Percentiles rank a stretch among this genome's conserved stretches.
Evolutionary conservation across 768 basidiomycete genomes (phyloP).

Genomic region (Amylocystis lapponica): DNA sequence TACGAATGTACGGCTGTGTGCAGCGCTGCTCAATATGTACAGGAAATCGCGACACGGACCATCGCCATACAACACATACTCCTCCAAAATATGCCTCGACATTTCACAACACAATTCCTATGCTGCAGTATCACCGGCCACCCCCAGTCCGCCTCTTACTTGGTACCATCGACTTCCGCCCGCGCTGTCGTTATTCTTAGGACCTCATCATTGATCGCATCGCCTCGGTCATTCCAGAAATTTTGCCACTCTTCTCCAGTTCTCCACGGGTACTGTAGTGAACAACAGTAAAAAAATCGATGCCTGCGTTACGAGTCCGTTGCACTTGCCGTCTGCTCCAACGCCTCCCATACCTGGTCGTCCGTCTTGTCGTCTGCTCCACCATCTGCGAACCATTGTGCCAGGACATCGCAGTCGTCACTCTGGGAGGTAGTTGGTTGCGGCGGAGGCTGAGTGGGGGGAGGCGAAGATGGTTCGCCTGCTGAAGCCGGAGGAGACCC

Average conservation of each 20-base stretch:
- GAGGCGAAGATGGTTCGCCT: not conserved
- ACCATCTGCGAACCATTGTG: conserved; percentile 48
- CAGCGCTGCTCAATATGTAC: too few species aligned
- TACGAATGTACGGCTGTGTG: too few species aligned
- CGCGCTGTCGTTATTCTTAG: not conserved
- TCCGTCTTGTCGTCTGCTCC: conserved; percentile 43
- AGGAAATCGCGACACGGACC: too few species aligned
- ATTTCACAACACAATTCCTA: too few species aligned
- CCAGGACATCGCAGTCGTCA: conserved; percentile 47
- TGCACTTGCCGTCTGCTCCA: conserved; percentile 42
- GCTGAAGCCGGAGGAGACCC: too few species aligned
- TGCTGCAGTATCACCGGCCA: too few species aligned
- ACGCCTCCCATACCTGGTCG: conserved; percentile 45
- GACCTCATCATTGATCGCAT: conserved; percentile 4
- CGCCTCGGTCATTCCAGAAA: conserved; percentile 6
- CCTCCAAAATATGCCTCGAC: too few species aligned
- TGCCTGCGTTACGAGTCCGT: not conserved
- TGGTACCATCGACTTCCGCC: too few species aligned
- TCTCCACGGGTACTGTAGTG: conserved; percentile 4
- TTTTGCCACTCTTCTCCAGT: conserved; percentile 9
- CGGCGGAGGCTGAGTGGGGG: not conserved
- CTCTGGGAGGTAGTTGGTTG: not conserved
- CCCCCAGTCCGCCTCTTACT: not conserved
- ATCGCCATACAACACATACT: too few species aligned
- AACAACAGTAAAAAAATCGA: not conserved